phyloP scores from a whole-genome alignment of 2,329 filamentous ascomycete genomes.

The Stachybotrys elegans region DNA sequence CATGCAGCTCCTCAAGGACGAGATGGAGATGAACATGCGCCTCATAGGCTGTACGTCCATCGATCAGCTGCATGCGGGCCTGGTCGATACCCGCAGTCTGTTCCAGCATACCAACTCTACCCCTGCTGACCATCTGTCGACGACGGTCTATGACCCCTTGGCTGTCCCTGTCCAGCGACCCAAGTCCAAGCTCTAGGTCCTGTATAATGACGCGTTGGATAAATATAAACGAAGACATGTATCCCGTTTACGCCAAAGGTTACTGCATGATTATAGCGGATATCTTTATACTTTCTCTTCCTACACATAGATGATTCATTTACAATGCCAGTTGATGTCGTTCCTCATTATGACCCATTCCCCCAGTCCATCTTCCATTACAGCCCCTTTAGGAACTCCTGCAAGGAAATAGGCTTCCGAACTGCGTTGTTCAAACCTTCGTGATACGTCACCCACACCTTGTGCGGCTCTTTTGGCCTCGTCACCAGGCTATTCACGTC shows the following conservation, averaged over 20 bases:
- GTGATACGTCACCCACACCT: constrained; percentile 84
- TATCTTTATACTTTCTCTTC: not conserved
- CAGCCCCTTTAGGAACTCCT: constrained; percentile 68
- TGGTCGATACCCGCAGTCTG: constrained; percentile 75
- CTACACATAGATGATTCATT: not conserved
- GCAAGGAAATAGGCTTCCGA: constrained; percentile 75
- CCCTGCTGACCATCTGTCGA: constrained; percentile 43
- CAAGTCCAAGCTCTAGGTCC: constrained; percentile 45
- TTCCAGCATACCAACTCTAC: constrained; percentile 44
- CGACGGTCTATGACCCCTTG: constrained; percentile 49
- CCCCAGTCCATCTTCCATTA: constrained; percentile 23
- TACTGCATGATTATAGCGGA: too few relatives aligned
- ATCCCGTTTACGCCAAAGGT: too few relatives aligned
- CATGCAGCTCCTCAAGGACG: constrained; percentile 88
- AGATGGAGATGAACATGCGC: constrained; percentile 99
- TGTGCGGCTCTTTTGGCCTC: constrained; percentile 34
- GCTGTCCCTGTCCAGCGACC: constrained; percentile 46
- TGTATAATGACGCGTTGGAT: too few relatives aligned
- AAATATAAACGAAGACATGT: too few relatives aligned
- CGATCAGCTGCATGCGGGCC: constrained; percentile 70
- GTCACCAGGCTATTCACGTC: constrained; percentile 31
- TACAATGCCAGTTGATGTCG: not conserved
- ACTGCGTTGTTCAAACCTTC: constrained; percentile 93
- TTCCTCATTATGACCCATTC: not conserved
- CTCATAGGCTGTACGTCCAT: constrained; percentile 76